Evolutionary conservation across 768 basidiomycete genomes (phyloP).

Genomic region (button mushroom (Agaricus bisporus)): DNA sequence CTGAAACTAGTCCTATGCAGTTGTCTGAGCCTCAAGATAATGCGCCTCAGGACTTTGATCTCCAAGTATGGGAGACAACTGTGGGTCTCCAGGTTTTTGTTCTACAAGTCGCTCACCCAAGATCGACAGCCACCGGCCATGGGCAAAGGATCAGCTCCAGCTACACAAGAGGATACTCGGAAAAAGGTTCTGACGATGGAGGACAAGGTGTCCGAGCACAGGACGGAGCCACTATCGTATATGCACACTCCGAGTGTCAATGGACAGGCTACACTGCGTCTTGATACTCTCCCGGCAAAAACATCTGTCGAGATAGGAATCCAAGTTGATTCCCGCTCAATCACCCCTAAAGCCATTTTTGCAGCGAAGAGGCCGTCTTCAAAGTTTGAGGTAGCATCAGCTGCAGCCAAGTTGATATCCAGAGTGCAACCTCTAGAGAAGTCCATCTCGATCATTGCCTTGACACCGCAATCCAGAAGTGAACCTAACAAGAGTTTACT

Average conservation of each 20-base stretch:
- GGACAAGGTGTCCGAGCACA: not conserved
- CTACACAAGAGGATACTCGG: conserved; percentile 15
- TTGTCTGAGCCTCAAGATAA: conserved; percentile 1
- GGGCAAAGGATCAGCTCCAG: not conserved
- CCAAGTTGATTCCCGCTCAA: not conserved
- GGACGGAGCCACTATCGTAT: not conserved
- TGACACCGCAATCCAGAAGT: not conserved
- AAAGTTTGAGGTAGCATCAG: not conserved
- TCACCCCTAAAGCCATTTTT: not conserved
- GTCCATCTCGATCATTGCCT: not conserved
- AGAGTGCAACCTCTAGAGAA: not conserved
- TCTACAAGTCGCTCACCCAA: not conserved
- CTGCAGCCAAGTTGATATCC: not conserved
- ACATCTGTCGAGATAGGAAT: conserved; percentile 4
- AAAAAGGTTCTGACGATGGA: conserved; percentile 43
- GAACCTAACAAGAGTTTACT: not conserved
- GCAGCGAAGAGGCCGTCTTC: not conserved
- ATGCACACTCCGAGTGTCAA: not conserved
- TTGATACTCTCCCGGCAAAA: not conserved
- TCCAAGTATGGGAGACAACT: conserved; percentile 22
- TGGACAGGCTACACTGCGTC: not conserved
- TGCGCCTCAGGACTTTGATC: conserved; percentile 16
- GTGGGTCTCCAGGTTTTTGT: not conserved
- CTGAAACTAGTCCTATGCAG: not conserved
- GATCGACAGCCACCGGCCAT: not conserved